These are phyloP conservation scores for Populus hybrid DNA, from an alignment of 441 rosid species.

Conservation along the genomic window DNA sequence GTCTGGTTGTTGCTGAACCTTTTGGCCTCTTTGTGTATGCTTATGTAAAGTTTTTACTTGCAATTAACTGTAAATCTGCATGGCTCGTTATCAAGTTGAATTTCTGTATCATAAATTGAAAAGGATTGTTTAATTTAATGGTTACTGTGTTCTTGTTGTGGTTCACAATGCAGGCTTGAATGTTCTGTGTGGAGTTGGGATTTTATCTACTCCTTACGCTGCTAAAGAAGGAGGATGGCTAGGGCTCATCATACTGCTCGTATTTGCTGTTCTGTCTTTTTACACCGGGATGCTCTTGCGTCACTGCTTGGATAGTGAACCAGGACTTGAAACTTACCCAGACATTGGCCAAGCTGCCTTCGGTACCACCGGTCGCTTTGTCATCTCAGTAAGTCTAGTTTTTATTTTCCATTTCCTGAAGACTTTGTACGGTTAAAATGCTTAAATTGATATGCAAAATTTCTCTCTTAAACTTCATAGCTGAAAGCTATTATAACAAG, in stretches of 20 bases:
- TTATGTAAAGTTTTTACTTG: not conserved
- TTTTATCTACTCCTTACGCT: slow-evolving; percentile 85
- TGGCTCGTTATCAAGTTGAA: not conserved
- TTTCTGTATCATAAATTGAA: not conserved
- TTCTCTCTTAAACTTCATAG: not conserved
- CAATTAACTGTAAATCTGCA: not conserved
- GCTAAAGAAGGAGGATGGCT: slow-evolving; percentile 94
- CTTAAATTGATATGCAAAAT: not conserved
- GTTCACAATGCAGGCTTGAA: slow-evolving; percentile 54
- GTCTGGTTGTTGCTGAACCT: not conserved
- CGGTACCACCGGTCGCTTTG: slow-evolving; percentile 65
- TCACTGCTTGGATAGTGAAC: slow-evolving; percentile 69
- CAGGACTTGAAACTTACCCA: slow-evolving; percentile 85
- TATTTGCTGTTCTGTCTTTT: slow-evolving; percentile 66
- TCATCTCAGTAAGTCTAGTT: slow-evolving; percentile 50
- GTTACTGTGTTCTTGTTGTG: not conserved
- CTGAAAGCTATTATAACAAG: too few relatives aligned
- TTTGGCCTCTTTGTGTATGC: not conserved
- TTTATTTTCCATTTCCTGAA: not conserved
- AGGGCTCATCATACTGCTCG: slow-evolving; percentile 55
- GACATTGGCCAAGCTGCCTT: slow-evolving; percentile 95
- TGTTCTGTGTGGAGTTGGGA: slow-evolving; percentile 92
- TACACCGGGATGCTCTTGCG: slow-evolving; percentile 87
- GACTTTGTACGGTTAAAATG: not conserved
- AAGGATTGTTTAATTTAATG: not conserved